phyloP scores from a whole-genome alignment of 139 green algal genomes.

The Picochlorum sp. region DNA sequence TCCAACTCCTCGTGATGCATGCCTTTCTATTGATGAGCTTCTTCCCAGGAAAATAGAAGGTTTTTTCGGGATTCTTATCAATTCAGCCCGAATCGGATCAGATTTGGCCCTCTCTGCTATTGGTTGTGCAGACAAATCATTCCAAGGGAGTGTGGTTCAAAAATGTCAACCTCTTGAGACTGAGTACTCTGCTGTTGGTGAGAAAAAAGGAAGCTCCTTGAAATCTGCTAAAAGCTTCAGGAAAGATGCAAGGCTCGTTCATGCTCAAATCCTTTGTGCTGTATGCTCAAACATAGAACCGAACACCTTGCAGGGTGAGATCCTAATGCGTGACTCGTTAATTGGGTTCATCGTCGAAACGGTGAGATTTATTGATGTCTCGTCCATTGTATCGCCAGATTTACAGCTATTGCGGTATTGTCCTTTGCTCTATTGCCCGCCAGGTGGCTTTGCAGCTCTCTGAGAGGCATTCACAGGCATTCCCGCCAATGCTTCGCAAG shows the following conservation, averaged over 20 bases:
- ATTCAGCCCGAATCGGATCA: neutral
- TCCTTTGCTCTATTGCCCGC: constrained; percentile 40
- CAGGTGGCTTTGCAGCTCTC: constrained; percentile 20
- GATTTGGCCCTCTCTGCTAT: neutral
- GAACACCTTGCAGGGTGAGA: constrained; percentile 20
- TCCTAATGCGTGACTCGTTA: constrained; percentile 34
- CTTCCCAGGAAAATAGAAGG: neutral
- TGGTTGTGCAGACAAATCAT: constrained; percentile 2
- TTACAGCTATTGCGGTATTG: constrained; percentile 55
- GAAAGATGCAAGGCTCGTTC: neutral
- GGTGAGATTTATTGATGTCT: constrained; percentile 26
- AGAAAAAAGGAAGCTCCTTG: neutral
- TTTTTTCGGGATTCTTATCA: neutral
- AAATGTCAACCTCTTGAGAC: neutral
- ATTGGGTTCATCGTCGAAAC: constrained; percentile 64
- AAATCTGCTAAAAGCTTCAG: neutral
- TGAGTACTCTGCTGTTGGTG: neutral
- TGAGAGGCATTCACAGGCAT: constrained; percentile 5
- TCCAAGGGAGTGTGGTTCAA: neutral
- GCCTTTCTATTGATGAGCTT: neutral
- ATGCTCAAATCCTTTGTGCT: constrained; percentile 26
- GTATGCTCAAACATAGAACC: constrained; percentile 40
- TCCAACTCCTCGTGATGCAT: neutral
- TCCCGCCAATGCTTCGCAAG: constrained; percentile 23
- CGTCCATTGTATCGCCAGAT: constrained; percentile 30